These are phyloP conservation scores for Starmerella stigmatis DNA, from an alignment of 805 yeast genomes.

Conservation along the genomic window DNA sequence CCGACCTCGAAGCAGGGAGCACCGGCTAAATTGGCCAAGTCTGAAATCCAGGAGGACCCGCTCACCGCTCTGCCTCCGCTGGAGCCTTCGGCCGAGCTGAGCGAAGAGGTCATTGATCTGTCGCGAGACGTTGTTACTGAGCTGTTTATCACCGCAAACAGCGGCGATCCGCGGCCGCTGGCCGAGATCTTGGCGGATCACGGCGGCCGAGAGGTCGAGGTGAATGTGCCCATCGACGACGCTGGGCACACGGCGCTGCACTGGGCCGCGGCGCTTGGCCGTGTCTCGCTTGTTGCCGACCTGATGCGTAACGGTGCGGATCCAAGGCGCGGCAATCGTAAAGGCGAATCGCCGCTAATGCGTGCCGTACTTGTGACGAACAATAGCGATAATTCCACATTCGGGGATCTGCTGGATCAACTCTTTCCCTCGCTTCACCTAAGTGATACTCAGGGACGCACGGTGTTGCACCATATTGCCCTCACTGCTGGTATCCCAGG, in stretches of 20 bases:
- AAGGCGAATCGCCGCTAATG: constrained; percentile 80
- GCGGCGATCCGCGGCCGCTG: constrained; percentile 16
- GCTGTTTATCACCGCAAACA: constrained; percentile 22
- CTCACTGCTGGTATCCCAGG: constrained; percentile 68
- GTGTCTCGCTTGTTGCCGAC: constrained; percentile 55
- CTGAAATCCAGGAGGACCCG: constrained; percentile 10
- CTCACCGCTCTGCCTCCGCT: constrained; percentile 19
- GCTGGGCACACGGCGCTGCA: constrained; percentile 89
- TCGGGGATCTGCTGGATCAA: constrained; percentile 56
- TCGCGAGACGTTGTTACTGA: constrained; percentile 23
- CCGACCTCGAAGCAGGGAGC: background rate
- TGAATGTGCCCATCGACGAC: constrained; percentile 85
- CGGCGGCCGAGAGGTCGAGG: constrained; percentile 29
- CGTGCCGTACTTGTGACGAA: constrained; percentile 78
- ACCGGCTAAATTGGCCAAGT: background rate
- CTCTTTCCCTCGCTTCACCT: constrained; percentile 64
- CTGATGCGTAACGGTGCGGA: constrained; percentile 59
- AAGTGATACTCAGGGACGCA: constrained; percentile 59
- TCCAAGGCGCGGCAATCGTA: constrained; percentile 60
- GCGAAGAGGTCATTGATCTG: constrained; percentile 9
- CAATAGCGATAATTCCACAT: constrained; percentile 67
- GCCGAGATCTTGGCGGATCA: constrained; percentile 14
- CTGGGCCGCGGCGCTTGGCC: constrained; percentile 91
- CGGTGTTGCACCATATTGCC: constrained; percentile 80
- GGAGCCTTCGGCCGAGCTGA: constrained; percentile 14